A percentile compares a stretch with the other conserved stretches of the same genome.
These are phyloP conservation scores for Lizonia empirigonia DNA, from an alignment of 2,329 filamentous ascomycete species.

Conservation along the genomic window DNA sequence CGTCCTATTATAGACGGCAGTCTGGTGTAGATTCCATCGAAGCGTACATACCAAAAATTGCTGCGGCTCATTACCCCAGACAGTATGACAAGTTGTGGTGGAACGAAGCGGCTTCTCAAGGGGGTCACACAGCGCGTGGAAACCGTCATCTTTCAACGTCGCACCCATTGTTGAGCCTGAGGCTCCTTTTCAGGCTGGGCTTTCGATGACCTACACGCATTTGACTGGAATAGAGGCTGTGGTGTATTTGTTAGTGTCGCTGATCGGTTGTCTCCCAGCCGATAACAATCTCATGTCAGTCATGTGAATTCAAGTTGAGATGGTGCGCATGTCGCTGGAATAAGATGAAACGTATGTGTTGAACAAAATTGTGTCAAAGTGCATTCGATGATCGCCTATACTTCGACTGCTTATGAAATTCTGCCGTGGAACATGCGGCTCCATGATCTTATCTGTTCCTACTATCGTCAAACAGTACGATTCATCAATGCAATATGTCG, in stretches of 20 bases:
- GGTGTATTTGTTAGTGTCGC: background rate
- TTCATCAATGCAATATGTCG: constrained; percentile 18
- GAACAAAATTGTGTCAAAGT: background rate
- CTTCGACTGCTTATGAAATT: constrained; percentile 16
- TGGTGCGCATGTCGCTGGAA: background rate
- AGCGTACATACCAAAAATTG: background rate
- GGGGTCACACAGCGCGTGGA: constrained; percentile 3
- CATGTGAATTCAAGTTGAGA: background rate
- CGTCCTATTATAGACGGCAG: background rate
- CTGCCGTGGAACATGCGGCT: constrained; percentile 7
- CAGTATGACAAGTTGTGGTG: constrained; percentile 12
- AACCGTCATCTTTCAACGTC: constrained; percentile 11
- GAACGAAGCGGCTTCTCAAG: constrained; percentile 10
- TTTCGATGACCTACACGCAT: background rate
- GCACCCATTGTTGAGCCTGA: constrained; percentile 18
- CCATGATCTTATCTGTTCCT: constrained; percentile 12
- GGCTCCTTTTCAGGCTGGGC: background rate
- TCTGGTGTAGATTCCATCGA: background rate
- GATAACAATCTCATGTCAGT: background rate
- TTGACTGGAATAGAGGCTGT: background rate
- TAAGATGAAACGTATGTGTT: background rate
- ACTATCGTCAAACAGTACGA: constrained; percentile 10
- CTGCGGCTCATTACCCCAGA: background rate
- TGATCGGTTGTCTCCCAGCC: background rate
- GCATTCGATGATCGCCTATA: constrained; percentile 12